These are phyloP conservation scores for Pythium coloratum DNA, from an alignment of 352 stramenopile genomes.

Conservation along the genomic window DNA sequence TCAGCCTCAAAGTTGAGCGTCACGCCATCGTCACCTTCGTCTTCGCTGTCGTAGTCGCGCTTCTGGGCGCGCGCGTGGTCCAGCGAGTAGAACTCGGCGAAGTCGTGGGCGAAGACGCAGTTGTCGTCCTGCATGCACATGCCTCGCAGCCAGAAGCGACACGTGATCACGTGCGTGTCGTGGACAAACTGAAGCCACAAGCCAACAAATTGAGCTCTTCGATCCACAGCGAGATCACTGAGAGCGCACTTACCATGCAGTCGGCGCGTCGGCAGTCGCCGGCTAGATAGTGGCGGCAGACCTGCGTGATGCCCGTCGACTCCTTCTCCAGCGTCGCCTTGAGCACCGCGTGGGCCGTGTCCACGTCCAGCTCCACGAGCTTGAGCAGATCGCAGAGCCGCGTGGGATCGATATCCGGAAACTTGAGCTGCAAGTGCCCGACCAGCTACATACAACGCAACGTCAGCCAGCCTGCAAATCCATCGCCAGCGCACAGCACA, in stretches of 20 bases:
- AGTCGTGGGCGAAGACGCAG: slow-evolving; percentile 84
- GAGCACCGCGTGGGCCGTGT: slow-evolving; percentile 72
- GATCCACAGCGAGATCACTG: not conserved
- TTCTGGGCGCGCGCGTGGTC: slow-evolving; percentile 36
- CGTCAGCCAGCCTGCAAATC: slow-evolving; percentile 9
- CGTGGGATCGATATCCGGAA: slow-evolving; percentile 71
- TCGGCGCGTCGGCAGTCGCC: slow-evolving; percentile 81
- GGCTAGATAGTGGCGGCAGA: slow-evolving; percentile 82
- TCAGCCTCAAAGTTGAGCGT: slow-evolving; percentile 65
- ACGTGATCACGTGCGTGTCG: slow-evolving; percentile 81
- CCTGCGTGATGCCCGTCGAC: slow-evolving; percentile 64
- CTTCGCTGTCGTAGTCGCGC: slow-evolving; percentile 78
- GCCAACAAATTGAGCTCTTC: not conserved
- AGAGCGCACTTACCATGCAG: slow-evolving; percentile 59
- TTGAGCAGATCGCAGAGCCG: slow-evolving; percentile 75
- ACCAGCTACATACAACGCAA: slow-evolving; percentile 48
- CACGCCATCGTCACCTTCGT: slow-evolving; percentile 48
- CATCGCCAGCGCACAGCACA: not conserved
- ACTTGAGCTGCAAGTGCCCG: slow-evolving; percentile 81
- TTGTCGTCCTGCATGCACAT: slow-evolving; percentile 75
- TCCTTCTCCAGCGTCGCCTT: slow-evolving; percentile 78
- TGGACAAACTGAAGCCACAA: slow-evolving; percentile 68
- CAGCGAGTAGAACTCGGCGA: slow-evolving; percentile 71
- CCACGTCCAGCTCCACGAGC: slow-evolving; percentile 68
- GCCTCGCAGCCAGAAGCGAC: slow-evolving; percentile 82